These are phyloP conservation scores for Leucocoprinus sp. DNA, from an alignment of 768 basidiomycete genomes.

Conservation along the genomic window DNA sequence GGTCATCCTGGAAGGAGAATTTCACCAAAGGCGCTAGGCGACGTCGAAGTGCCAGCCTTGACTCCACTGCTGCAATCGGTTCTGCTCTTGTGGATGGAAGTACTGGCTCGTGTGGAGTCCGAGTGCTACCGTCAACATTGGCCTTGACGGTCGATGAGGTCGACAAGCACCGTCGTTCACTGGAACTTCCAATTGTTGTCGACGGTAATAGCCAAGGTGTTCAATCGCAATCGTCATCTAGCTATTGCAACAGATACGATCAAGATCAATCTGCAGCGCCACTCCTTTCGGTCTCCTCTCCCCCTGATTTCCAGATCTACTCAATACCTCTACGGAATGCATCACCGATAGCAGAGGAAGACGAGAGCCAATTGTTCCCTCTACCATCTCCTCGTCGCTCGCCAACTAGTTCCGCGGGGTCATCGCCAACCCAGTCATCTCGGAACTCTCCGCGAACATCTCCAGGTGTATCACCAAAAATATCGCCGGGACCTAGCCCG, in stretches of 20 bases:
- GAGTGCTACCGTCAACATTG: constrained; percentile 17
- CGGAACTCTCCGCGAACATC: constrained; percentile 14
- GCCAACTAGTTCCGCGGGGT: constrained; percentile 19
- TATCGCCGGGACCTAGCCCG: constrained; percentile 27
- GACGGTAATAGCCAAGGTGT: not conserved
- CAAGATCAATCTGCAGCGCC: constrained; percentile 11
- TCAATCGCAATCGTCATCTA: not conserved
- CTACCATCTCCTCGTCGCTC: constrained; percentile 54
- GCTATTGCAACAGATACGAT: constrained; percentile 9
- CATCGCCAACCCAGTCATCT: constrained; percentile 11
- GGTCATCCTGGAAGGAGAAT: constrained; percentile 52
- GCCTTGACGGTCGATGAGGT: constrained; percentile 56
- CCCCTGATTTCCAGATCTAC: not conserved
- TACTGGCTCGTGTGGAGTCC: not conserved
- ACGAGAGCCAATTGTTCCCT: constrained; percentile 47
- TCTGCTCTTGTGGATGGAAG: not conserved
- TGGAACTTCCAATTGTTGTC: constrained; percentile 22
- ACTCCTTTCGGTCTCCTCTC: not conserved
- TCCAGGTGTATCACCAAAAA: constrained; percentile 15
- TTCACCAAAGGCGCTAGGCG: constrained; percentile 57
- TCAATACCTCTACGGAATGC: constrained; percentile 13
- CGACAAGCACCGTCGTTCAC: constrained; percentile 45
- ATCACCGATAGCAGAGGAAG: constrained; percentile 44
- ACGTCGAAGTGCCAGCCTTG: constrained; percentile 41
- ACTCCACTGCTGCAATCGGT: constrained; percentile 12